Evolutionary conservation across 2,329 filamentous ascomycete genomes (phyloP).

Genomic region (Chaetomiaceae sp.): DNA sequence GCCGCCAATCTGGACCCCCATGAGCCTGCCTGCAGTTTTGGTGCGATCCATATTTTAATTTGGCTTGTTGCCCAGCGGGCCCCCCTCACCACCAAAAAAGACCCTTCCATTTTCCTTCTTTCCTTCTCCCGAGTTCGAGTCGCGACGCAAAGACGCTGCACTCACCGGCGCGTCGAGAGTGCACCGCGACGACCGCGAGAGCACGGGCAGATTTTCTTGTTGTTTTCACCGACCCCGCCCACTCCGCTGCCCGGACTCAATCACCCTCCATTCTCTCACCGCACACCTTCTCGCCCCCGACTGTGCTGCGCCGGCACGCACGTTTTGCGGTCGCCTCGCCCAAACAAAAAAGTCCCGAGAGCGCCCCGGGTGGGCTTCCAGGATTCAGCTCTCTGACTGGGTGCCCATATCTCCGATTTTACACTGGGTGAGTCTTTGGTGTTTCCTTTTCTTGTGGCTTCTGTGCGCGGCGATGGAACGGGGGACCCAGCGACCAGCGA

Average conservation of each 20-base stretch:
- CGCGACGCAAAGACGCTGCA: slow-evolving; percentile 21
- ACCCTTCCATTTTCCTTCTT: slow-evolving; percentile 19
- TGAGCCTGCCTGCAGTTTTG: neutral
- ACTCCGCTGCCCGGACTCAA: neutral
- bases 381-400: neutral
- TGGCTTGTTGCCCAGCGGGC: slow-evolving; percentile 13
- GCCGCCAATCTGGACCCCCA: slow-evolving; percentile 22
- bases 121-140: slow-evolving; percentile 5
- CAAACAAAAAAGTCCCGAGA: slow-evolving; percentile 5
- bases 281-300: neutral
- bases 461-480: slow-evolving; percentile 4
- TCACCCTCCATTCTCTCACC: neutral
- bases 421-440: slow-evolving; percentile 12
- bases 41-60: slow-evolving; percentile 24
- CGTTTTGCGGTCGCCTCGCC: slow-evolving; percentile 13
- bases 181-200: slow-evolving; percentile 15
- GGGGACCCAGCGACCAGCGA: too few species aligned
- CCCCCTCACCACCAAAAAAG: slow-evolving; percentile 22
- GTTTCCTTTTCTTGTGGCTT: slow-evolving; percentile 7
- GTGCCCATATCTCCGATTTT: slow-evolving; percentile 1
- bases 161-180: slow-evolving; percentile 17
- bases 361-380: slow-evolving; percentile 4
- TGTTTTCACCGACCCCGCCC: neutral
- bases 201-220: slow-evolving; percentile 10
- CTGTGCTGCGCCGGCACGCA: slow-evolving; percentile 14